phyloP scores from a whole-genome alignment of 441 rosid species.

The Theobroma grandiflorum region DNA sequence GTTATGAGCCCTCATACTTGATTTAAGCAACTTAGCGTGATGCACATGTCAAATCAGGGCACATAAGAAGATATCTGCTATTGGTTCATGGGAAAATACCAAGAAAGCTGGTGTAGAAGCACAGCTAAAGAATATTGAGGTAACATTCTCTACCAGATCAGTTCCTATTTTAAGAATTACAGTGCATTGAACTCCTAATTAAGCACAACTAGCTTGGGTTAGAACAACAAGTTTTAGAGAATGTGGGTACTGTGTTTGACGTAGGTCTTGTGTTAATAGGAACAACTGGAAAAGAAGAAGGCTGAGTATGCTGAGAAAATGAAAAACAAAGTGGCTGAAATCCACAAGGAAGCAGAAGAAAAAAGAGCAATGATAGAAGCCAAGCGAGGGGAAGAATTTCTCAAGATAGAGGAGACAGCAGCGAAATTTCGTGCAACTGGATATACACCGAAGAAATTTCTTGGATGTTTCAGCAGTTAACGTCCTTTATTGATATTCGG shows the following conservation, averaged over 20 bases:
- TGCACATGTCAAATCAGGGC: constrained; percentile 48
- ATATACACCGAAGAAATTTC: constrained; percentile 43
- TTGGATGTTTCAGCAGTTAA: constrained; percentile 48
- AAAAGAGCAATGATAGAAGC: constrained; percentile 51
- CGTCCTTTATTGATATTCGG: background rate
- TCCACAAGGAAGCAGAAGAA: constrained; percentile 54
- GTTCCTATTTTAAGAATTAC: background rate
- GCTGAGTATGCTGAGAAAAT: constrained; percentile 56
- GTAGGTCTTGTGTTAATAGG: constrained; percentile 37
- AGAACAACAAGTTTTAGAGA: background rate
- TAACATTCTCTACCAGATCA: constrained; percentile 21
- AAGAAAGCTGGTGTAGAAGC: constrained; percentile 55
- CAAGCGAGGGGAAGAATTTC: constrained; percentile 40
- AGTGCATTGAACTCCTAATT: background rate
- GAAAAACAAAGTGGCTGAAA: constrained; percentile 50
- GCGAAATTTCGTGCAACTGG: constrained; percentile 52
- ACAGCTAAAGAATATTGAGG: constrained; percentile 52
- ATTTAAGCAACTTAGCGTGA: constrained; percentile 6
- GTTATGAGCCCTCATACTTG: background rate
- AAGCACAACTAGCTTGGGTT: background rate
- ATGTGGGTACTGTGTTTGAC: background rate
- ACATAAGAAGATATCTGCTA: constrained; percentile 44
- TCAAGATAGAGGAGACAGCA: constrained; percentile 53
- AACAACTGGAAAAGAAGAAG: constrained; percentile 57
- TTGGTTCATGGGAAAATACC: constrained; percentile 60